A percentile compares a stretch with the other conserved stretches of the same genome.
Evolutionary conservation across 2,329 filamentous ascomycete genomes (phyloP).

Genomic region (Trichoderma koningii): DNA sequence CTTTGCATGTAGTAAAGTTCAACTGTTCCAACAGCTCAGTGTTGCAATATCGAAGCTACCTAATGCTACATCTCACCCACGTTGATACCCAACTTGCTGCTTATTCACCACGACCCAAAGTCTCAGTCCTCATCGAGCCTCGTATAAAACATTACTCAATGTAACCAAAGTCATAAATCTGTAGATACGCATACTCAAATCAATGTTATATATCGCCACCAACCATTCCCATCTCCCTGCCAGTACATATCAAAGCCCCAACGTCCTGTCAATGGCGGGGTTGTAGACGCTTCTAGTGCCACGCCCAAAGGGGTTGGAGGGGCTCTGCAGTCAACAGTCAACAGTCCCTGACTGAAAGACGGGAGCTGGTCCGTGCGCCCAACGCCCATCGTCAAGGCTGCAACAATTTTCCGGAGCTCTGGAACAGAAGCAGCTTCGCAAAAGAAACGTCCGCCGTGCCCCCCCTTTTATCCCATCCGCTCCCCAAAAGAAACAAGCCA

Average conservation of each 20-base stretch:
- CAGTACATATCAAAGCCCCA: neutral
- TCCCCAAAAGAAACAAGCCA: slow-evolving; percentile 4
- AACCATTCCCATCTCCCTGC: no score
- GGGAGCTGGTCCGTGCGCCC: slow-evolving; percentile 36
- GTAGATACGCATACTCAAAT: no score
- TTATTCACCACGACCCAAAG: no score
- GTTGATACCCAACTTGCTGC: no score
- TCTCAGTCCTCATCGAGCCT: no score
- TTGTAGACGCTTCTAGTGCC: slow-evolving; percentile 21
- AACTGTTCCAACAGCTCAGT: no score
- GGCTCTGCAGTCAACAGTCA: neutral
- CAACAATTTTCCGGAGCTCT: slow-evolving; percentile 55
- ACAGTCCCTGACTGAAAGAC: slow-evolving; percentile 9
- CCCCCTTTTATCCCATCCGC: slow-evolving; percentile 26
- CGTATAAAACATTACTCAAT: no score
- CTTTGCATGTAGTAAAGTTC: no score
- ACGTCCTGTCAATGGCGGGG: slow-evolving; percentile 16
- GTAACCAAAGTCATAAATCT: no score
- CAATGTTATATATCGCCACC: no score
- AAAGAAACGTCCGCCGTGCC: slow-evolving; percentile 27
- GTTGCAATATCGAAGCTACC: no score
- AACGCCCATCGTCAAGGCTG: slow-evolving; percentile 42
- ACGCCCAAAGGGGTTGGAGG: slow-evolving; percentile 26
- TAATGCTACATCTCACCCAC: no score
- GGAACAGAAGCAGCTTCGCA: slow-evolving; percentile 38